Conservation (phyloP, 306 rosid species). For the Phaseolus lunatus region DNA sequence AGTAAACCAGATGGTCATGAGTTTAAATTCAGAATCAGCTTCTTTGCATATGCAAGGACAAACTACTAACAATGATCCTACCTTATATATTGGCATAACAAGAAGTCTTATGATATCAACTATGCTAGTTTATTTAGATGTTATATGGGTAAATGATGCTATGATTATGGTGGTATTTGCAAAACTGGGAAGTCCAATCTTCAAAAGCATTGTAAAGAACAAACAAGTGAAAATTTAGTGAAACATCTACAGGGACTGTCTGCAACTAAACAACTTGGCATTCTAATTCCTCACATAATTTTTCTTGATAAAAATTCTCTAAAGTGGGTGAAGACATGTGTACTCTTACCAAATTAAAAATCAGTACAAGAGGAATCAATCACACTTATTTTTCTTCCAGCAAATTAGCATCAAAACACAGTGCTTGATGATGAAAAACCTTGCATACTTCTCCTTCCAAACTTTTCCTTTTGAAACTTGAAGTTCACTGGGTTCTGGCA, state of each 20-base stretch:
- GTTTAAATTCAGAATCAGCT: too few species aligned
- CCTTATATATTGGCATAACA: too few species aligned
- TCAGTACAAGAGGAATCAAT: not conserved
- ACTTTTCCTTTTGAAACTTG: slow-evolving; percentile 31
- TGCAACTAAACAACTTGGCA: not conserved
- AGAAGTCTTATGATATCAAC: too few species aligned
- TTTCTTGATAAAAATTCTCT: slow-evolving; percentile 17
- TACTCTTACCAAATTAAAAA: not conserved
- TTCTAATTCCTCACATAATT: not conserved
- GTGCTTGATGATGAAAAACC: slow-evolving; percentile 53
- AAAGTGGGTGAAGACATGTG: not conserved
- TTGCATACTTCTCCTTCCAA: slow-evolving; percentile 54
- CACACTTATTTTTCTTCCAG: slow-evolving; percentile 51
- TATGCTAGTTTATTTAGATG: too few species aligned
- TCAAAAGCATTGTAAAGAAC: not conserved
- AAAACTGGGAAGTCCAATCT: not conserved
- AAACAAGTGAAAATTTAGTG: not conserved
- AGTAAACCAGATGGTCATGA: too few species aligned
- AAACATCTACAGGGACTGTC: not conserved
- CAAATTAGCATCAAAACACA: slow-evolving; percentile 54
- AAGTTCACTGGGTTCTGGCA: slow-evolving; percentile 30
- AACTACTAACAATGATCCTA: too few species aligned
- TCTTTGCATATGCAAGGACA: not conserved
- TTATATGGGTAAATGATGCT: not conserved
- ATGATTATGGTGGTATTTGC: not conserved